Evolutionary conservation across 441 rosid species (phyloP).

Genomic region (Eruca vesicaria): DNA sequence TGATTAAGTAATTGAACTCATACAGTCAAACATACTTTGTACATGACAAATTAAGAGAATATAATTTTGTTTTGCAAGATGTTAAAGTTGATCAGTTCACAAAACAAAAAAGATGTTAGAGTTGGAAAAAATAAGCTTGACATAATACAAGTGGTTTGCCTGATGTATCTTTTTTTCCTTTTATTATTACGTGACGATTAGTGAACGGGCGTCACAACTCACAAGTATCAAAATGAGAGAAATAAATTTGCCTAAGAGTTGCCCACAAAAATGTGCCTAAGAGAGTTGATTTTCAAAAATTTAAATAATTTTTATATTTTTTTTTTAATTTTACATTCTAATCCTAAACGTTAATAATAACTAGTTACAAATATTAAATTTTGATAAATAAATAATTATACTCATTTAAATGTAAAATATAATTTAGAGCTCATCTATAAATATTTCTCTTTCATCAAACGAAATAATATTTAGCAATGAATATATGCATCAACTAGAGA

Average conservation of each 20-base stretch:
- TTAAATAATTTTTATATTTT: too few relatives aligned
- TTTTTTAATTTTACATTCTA: too few relatives aligned
- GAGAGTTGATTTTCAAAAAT: not conserved
- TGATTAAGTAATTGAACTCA: not conserved
- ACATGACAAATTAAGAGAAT: not conserved
- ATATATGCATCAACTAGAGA: not conserved
- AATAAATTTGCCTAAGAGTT: not conserved
- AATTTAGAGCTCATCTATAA: not conserved
- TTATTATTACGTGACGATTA: not conserved
- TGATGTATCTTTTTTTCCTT: not conserved
- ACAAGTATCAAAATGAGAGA: not conserved
- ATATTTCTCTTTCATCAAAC: not conserved
- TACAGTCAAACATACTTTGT: not conserved
- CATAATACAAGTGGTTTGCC: not conserved
- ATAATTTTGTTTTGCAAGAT: not conserved
- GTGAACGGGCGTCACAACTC: not conserved
- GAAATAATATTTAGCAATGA: too few relatives aligned
- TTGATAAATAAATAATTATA: not conserved
- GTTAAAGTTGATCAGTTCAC: not conserved
- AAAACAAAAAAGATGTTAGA: not conserved
- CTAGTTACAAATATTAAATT: not conserved
- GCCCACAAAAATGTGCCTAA: not conserved
- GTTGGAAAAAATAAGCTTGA: not conserved
- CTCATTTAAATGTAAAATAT: not conserved
- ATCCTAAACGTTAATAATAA: too few relatives aligned